Base-by-base conservation (phyloP, 1,139 yeast species). In the Pichia sp. region DNA sequence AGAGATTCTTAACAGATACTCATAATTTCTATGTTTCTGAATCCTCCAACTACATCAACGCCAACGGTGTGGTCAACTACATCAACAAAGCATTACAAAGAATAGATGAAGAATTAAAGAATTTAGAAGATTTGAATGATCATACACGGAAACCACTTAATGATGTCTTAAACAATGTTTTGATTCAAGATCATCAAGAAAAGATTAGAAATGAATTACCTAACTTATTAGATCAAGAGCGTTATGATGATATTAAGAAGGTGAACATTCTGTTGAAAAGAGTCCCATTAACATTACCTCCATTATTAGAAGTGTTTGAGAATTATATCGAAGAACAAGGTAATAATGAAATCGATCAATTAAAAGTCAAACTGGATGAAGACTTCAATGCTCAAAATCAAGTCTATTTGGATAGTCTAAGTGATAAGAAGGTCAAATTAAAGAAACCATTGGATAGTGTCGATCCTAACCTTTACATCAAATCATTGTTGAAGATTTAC, bases 41-140 rank as follows among this genome's bases (percentile, higher is more conserved):
- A 66, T 82, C 95, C 42, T 70, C 73, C 20, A 74, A 74, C 44
- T 90, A 82, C 63, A 72, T 93, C 54, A 68, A 77, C 5, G 77
- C 79, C 36, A 86, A 89, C 65, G 85, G 90, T 57, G 95, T 91
- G 43, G 93, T 91, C 34, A 96, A 89, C 62, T 93, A 93, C 68
- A 84, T 93, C 80, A 81, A 79, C 56, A 88, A 85, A 65, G 96
- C 96, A 43, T 91, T 87, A 59, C 75, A 79, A 40, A 76, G 97
- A 54, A 79, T 93, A 42, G 78, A 79, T 34, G 96, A 90, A 64
- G 99, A 93, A 67, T 79, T 84, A 50, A 77, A 83, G 42, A 76
- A 95, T 44, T 82, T 93, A 52, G 84, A 83, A 52, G 77, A 84
- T 63, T 86, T 86, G 61, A 96, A 91, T 66, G 95, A 89, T 47